Percentiles rank a stretch among this genome's conserved stretches.
Conservation (phyloP, 2,329 filamentous ascomycete genomes). For the Aspergillus terreus region DNA sequence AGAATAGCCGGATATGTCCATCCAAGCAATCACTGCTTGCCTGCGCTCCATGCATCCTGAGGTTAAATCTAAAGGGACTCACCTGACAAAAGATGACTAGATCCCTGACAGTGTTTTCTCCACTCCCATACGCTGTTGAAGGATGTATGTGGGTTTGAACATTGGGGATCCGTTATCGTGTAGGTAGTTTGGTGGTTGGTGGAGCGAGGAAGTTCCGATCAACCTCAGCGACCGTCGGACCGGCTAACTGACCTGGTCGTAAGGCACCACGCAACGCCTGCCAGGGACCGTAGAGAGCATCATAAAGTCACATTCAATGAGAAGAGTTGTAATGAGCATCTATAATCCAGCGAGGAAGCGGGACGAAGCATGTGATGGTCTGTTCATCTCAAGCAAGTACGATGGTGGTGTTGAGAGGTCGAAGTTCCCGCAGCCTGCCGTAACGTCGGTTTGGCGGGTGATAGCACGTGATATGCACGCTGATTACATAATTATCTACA, state of each 20-base stretch:
- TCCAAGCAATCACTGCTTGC: neutral
- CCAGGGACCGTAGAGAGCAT: too few relatives aligned
- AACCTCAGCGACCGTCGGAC: neutral
- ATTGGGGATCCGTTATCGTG: slow-evolving; percentile 3
- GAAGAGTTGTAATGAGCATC: neutral
- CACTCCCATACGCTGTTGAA: too few relatives aligned
- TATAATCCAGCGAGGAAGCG: neutral
- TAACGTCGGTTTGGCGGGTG: neutral
- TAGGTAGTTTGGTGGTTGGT: slow-evolving; percentile 4
- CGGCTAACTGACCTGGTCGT: too few relatives aligned
- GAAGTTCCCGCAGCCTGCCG: neutral
- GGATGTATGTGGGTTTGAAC: neutral
- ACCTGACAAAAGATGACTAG: neutral
- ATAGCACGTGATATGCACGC: neutral
- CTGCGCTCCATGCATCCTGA: neutral
- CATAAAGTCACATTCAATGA: neutral
- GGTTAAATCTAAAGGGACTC: neutral
- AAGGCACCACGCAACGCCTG: too few relatives aligned
- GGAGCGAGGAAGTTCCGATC: slow-evolving; percentile 4
- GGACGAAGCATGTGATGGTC: neutral
- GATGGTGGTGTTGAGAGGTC: neutral
- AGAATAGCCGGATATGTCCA: neutral
- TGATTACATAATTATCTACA: neutral
- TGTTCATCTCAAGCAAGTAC: neutral
- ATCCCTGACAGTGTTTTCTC: too few relatives aligned